A percentile compares a stretch with the other conserved stretches of the same genome.
Conservation (phyloP, 768 basidiomycete species). For the Hortiboletus campestris region DNA sequence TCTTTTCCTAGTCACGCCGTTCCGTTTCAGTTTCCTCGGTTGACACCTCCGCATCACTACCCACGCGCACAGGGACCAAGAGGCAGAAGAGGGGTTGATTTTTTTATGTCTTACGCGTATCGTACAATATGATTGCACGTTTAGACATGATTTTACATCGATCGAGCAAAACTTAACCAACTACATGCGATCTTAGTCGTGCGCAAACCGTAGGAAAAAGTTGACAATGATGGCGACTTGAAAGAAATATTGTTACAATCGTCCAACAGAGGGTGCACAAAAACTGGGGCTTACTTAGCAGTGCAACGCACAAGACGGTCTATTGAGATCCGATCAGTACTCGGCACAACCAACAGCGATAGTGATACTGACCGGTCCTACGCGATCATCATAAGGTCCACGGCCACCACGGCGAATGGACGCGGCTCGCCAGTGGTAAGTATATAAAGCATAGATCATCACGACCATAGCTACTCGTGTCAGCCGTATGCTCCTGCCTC, state of each 20-base stretch:
- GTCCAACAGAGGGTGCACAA: neutral
- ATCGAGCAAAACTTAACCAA: slow-evolving; percentile 9
- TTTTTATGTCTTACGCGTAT: neutral
- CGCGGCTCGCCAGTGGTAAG: slow-evolving; percentile 94
- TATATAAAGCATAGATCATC: slow-evolving; percentile 93
- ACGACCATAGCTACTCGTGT: slow-evolving; percentile 78
- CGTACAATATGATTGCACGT: slow-evolving; percentile 7
- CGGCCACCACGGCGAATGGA: slow-evolving; percentile 89
- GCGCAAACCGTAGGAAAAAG: slow-evolving; percentile 78
- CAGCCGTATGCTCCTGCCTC: slow-evolving; percentile 3
- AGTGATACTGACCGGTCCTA: slow-evolving; percentile 78
- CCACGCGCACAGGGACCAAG: slow-evolving; percentile 52
- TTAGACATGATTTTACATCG: slow-evolving; percentile 6
- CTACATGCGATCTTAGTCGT: slow-evolving; percentile 12
- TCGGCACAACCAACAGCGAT: slow-evolving; percentile 4
- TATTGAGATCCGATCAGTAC: slow-evolving; percentile 30
- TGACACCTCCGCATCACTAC: slow-evolving; percentile 57
- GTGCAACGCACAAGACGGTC: slow-evolving; percentile 81
- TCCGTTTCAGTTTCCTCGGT: slow-evolving; percentile 77
- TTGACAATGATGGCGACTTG: slow-evolving; percentile 83
- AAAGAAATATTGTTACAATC: neutral
- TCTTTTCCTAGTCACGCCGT: slow-evolving; percentile 45
- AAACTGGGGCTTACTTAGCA: slow-evolving; percentile 55
- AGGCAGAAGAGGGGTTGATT: slow-evolving; percentile 53
- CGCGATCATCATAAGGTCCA: slow-evolving; percentile 94